Conservation (phyloP, 2,329 filamentous ascomycete genomes). For the Aureobasidium sp. region DNA sequence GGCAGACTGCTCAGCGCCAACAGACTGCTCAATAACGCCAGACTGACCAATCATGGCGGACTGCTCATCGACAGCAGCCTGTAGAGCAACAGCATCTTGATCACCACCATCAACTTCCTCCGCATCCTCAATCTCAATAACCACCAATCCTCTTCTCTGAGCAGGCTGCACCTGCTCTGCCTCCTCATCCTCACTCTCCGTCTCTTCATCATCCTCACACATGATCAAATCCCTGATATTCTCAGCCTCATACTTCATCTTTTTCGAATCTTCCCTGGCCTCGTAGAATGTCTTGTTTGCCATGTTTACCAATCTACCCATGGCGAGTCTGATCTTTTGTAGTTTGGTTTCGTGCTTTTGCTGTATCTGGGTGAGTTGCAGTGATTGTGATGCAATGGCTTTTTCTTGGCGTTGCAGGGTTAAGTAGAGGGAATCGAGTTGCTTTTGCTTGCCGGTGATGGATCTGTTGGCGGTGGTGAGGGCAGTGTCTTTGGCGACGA, state of each 20-base stretch:
- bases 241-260: too few relatives aligned
- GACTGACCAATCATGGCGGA: neutral
- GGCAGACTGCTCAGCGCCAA: too few relatives aligned
- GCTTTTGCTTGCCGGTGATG: neutral
- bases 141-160: neutral
- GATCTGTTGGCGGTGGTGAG: neutral
- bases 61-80: neutral
- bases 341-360: neutral
- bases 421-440: neutral
- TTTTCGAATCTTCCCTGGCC: neutral
- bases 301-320: neutral
- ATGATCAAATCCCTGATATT: neutral
- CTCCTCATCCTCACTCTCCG: neutral
- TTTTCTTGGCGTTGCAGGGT: neutral
- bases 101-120: neutral
- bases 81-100: too few relatives aligned
- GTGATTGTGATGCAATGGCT: neutral
- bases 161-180: neutral
- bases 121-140: neutral
- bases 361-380: neutral
- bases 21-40: too few relatives aligned
- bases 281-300: neutral
- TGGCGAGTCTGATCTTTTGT: neutral
- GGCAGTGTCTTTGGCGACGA: neutral
- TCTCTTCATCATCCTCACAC: neutral